phyloP scores from a whole-genome alignment of 176 grass and related monocot genomes.

The Secale cereale region DNA sequence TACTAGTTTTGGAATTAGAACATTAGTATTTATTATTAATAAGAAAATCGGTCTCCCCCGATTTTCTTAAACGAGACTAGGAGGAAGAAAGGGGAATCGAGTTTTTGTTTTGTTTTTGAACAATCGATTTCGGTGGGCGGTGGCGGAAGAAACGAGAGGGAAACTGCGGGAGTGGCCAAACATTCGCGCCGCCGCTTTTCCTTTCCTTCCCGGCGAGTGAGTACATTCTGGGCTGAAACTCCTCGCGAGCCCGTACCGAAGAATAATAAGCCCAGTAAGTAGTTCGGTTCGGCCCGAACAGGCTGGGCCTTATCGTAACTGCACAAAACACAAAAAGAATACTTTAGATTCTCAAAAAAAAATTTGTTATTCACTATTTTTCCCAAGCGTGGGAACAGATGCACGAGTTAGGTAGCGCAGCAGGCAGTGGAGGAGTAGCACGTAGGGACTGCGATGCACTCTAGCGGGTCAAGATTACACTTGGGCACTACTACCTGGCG shows the following conservation, averaged over 20 bases:
- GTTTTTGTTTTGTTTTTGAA: background rate
- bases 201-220: background rate
- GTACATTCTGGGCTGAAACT: background rate
- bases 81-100: background rate
- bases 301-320: background rate
- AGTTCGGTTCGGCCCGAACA: background rate
- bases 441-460: constrained; percentile 3
- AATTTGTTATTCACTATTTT: background rate
- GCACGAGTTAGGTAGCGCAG: background rate
- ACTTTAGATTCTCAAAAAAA: too few relatives aligned
- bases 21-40: too few relatives aligned
- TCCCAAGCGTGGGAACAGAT: background rate
- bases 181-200: background rate
- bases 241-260: background rate
- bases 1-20: too few relatives aligned
- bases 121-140: background rate
- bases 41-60: too few relatives aligned
- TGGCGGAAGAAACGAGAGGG: background rate
- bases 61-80: too few relatives aligned
- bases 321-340: background rate
- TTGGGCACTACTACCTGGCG: background rate
- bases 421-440: background rate
- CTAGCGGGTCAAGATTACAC: background rate
- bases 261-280: too few relatives aligned
- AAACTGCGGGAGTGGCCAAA: background rate